Base-by-base conservation (phyloP, 495 filamentous ascomycete species). In the Xylaria intraflava region DNA sequence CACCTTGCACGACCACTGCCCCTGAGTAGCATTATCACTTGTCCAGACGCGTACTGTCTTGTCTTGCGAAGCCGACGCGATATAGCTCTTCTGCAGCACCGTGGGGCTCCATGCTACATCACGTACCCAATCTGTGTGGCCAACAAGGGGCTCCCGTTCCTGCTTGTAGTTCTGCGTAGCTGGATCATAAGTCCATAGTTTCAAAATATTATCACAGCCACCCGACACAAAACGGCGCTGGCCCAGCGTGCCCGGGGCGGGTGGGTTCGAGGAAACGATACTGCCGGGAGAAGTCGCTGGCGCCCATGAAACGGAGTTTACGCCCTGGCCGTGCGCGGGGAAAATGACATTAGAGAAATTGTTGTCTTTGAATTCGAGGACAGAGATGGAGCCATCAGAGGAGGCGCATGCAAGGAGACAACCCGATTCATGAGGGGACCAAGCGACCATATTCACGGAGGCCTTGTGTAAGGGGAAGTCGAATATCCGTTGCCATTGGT, bases 21-120 rank as follows among this genome's bases (percentile, higher is more conserved):
- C 69, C 47, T 72, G 71, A 66, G 66, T 69, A 50, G 80, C 78
- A 11, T 80, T 76, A 58, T 86, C 83, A 33, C 77, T 83, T 16
- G 91, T 97, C 94, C 94, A 99, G 70, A 99, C 96, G 48, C 91
- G 81, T 48, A 97, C 92, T 10, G 89, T 95, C 78, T 90, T 91
- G 62, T 99, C 93, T 74, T 97, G 90, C n/a, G 82, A 85, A 12
- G 92, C 93, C 14, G 83, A 87, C 20, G 93, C 94, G 58, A 99
- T 95, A 74, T 99, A 99, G 41, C 82, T 84, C 78, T 95, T 97
- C 64, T 87, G 86, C 54, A 97, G 77, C 41, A 97, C 87, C 49
- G 88, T 94, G 6, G 93, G 93, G 41, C 86, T 87, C 94, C 94
- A 97, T 12, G 92, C 89, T 7, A 99, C 93, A 67, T 99, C 94